Conservation (phyloP, 23 red algal genomes). For the Pyropia yezoensis region DNA sequence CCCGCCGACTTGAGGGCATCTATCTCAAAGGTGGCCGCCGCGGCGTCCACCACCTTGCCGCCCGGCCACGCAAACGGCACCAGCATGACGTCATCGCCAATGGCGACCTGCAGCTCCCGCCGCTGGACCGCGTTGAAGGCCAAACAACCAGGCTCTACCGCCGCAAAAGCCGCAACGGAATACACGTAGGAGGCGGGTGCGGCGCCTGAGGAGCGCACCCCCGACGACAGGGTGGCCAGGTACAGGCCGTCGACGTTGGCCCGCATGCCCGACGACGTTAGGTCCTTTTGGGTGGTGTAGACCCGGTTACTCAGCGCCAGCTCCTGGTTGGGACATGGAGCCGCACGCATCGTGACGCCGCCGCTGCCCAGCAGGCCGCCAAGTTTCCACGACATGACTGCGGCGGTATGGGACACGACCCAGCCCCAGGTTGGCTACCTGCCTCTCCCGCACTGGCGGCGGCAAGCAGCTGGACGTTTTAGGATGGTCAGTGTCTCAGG, state of each 20-base stretch:
- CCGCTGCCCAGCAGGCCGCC: too few relatives aligned
- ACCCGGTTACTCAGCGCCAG: slow-evolving; percentile 7
- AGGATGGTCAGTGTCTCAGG: too few relatives aligned
- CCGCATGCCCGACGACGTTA: neutral
- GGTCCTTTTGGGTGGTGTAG: slow-evolving; percentile 2
- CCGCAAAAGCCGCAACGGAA: slow-evolving; percentile 10
- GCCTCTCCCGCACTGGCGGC: too few relatives aligned
- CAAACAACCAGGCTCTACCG: slow-evolving; percentile 32
- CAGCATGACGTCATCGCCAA: slow-evolving; percentile 64
- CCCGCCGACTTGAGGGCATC: slow-evolving; percentile 43
- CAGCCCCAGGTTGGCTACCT: too few relatives aligned
- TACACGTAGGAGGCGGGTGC: slow-evolving; percentile 22
- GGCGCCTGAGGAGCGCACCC: too few relatives aligned
- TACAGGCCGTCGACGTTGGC: too few relatives aligned
- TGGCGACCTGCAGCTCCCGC: slow-evolving; percentile 68
- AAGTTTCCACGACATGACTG: too few relatives aligned
- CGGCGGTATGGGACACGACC: too few relatives aligned
- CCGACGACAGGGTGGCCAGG: too few relatives aligned
- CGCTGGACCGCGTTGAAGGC: slow-evolving; percentile 86
- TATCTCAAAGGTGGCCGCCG: slow-evolving; percentile 77
- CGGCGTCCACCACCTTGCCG: slow-evolving; percentile 18
- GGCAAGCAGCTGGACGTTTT: too few relatives aligned
- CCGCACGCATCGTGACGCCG: slow-evolving; percentile 8
- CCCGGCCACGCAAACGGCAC: slow-evolving; percentile 32
- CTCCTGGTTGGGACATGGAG: slow-evolving; percentile 7